phyloP scores from a whole-genome alignment of 352 stramenopile genomes.

The Ophiocytium majus region DNA sequence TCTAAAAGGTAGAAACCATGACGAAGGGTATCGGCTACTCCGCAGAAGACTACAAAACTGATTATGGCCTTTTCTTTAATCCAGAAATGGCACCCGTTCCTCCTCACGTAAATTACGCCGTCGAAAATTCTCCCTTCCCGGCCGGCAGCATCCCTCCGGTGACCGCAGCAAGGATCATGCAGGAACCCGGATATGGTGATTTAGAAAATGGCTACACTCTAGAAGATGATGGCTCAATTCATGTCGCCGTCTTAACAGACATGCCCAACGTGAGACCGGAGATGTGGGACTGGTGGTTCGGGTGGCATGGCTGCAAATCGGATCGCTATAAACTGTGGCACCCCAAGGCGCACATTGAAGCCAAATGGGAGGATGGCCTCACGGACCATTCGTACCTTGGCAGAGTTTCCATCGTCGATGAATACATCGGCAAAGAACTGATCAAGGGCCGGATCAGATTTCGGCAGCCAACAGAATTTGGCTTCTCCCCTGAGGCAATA shows the following conservation, averaged over 20 bases:
- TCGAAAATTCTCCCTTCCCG: neutral
- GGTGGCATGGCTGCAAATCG: neutral
- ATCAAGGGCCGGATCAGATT: neutral
- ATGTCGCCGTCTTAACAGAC: conserved; percentile 6
- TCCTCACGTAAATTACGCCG: neutral
- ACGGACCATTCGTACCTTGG: neutral
- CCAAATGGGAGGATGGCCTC: neutral
- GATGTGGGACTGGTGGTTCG: conserved; percentile 16
- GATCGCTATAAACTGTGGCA: conserved; percentile 12
- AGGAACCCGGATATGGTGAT: neutral
- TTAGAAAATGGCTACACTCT: conserved; percentile 9
- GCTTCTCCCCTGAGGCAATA: neutral
- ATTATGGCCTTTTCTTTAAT: neutral
- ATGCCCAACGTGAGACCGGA: conserved; percentile 2
- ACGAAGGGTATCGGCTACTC: neutral
- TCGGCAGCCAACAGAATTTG: neutral
- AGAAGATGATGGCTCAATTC: conserved; percentile 10
- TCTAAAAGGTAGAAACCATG: too few species aligned
- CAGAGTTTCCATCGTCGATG: neutral
- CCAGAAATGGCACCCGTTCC: neutral
- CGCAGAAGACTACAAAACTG: neutral
- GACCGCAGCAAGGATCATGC: neutral
- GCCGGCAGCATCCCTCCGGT: neutral
- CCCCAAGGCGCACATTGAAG: neutral
- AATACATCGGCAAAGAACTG: conserved; percentile 10